Evolutionary conservation across 495 filamentous ascomycete species (phyloP), one percentile per base, ranked within the genome.

Genomic region (Aspergillus taichungensis): DNA sequence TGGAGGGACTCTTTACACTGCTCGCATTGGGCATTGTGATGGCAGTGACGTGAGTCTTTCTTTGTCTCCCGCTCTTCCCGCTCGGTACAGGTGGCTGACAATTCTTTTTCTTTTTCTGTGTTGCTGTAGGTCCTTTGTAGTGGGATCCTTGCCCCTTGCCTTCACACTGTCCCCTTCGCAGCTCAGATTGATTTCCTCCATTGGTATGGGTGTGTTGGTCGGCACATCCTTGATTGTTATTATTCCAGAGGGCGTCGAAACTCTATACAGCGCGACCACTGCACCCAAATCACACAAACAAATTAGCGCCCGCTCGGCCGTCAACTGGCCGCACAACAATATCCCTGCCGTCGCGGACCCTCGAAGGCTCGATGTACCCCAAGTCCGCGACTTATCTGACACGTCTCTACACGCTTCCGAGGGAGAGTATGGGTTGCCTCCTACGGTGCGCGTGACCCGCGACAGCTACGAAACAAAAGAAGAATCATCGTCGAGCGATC

Each of bases 221-320:
- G 92, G 92, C 31, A 97, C 91, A 30, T 88, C 88, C 7, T 76
- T 98, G 52, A 89, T 97, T 45, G 88, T 98, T 3, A 98, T 98
- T 60, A 95, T 98, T 56, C 92, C 92, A 0, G 92, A 98, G 63
- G 92, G 92, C 11, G 80, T 97, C 39, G 92, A 96, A 56, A 92
- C 92, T 6, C 69, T 96, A 39, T 89, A 94, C 57, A 80, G 77
- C 52, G 73, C 82, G 8, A 74, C 64, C 36, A 55, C 62, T 30
- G 41, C 62, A 9, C 45, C 60, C 12, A 46, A 47, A 28, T 41
- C 36, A 43, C 59, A 51, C 32, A 67, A 69, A 42, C 54, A 50
- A 40, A 41, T 70, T 40, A 61, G 50, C 40, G 53, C 52, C 12
- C 64, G 67, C 43, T 54, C 54, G 8, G 39, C 51, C 27, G 41